Evolutionary conservation across 1,284 basidiomycete species (phyloP).

Genomic region (Boletellus dicymbophilus): DNA sequence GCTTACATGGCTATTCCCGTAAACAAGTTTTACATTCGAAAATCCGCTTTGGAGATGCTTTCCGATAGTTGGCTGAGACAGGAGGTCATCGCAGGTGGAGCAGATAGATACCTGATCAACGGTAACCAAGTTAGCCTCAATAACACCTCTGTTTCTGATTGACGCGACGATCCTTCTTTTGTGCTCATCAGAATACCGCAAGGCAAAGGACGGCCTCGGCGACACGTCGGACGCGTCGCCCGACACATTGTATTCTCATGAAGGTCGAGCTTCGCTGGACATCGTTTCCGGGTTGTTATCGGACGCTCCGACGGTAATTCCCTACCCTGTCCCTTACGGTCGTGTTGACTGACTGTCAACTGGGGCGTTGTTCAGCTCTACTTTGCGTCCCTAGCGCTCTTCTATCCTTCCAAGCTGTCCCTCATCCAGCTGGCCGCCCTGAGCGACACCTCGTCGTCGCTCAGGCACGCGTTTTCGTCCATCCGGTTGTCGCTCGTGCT

Average conservation of each 20-base stretch:
- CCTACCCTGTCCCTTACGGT: rapidly evolving
- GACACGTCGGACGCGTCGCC: slow-evolving; percentile 24
- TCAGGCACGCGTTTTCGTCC: slow-evolving; percentile 22
- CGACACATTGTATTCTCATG: slow-evolving; percentile 19
- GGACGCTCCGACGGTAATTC: slow-evolving; percentile 35
- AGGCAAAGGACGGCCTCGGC: slow-evolving; percentile 28
- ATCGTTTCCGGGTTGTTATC: slow-evolving; percentile 22
- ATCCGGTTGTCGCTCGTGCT: slow-evolving; percentile 2
- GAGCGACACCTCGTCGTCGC: slow-evolving; percentile 27
- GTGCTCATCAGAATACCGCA: slow-evolving; percentile 36
- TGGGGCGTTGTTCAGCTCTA: no score
- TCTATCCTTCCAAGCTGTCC: slow-evolving; percentile 34
- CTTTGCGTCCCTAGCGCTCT: slow-evolving; percentile 32
- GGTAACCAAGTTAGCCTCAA: slow-evolving; percentile 19
- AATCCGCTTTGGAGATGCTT: slow-evolving; percentile 29
- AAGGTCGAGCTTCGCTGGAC: slow-evolving; percentile 10
- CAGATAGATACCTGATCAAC: slow-evolving; percentile 28
- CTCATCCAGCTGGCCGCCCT: slow-evolving; percentile 37
- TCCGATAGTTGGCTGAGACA: slow-evolving; percentile 21
- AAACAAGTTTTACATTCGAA: slow-evolving; percentile 26
- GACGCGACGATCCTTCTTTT: no score
- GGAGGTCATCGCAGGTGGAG: slow-evolving; percentile 36
- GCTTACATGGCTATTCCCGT: slow-evolving; percentile 17
- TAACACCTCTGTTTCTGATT: neutral
- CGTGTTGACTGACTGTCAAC: no score